Evolutionary conservation across 2,329 filamentous ascomycete species (phyloP).

Genomic region (Verticillium nubilum): DNA sequence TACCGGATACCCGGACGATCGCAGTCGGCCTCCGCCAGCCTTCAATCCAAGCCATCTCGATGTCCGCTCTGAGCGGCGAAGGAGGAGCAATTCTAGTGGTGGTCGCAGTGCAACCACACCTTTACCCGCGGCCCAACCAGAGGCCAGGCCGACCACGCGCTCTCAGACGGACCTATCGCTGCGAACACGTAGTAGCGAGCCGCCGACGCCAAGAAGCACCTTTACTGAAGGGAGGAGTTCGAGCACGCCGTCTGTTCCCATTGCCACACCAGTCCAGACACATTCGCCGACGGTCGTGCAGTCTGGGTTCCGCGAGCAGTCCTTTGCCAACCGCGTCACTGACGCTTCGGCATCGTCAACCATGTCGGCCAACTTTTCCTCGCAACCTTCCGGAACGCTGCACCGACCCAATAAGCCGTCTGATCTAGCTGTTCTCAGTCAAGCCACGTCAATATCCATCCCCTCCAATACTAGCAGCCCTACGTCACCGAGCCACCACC

Average conservation of each 20-base stretch:
- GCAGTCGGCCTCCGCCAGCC: constrained; percentile 44
- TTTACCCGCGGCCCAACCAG: constrained; percentile 31
- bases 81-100: constrained; percentile 48
- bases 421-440: constrained; percentile 32
- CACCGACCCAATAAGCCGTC: constrained; percentile 27
- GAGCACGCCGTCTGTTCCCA: constrained; percentile 27
- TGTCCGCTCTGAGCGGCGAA: constrained; percentile 40
- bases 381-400: constrained; percentile 9
- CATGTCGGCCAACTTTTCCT: constrained; percentile 11
- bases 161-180: constrained; percentile 61
- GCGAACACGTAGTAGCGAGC: constrained; percentile 33
- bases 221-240: constrained; percentile 37
- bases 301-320: constrained; percentile 18
- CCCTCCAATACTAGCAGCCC: constrained; percentile 26
- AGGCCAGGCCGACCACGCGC: constrained; percentile 46
- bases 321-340: constrained; percentile 30
- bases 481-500: constrained; percentile 27
- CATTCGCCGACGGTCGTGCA: constrained; percentile 10
- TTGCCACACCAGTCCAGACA: constrained; percentile 13
- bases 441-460: constrained; percentile 21
- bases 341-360: constrained; percentile 1
- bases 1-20: constrained; percentile 36
- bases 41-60: constrained; percentile 42
- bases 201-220: constrained; percentile 29
- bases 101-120: constrained; percentile 51